Evolutionary conservation across 495 filamentous ascomycete genomes (phyloP).

Genomic region (Aspergillus conjunctus): DNA sequence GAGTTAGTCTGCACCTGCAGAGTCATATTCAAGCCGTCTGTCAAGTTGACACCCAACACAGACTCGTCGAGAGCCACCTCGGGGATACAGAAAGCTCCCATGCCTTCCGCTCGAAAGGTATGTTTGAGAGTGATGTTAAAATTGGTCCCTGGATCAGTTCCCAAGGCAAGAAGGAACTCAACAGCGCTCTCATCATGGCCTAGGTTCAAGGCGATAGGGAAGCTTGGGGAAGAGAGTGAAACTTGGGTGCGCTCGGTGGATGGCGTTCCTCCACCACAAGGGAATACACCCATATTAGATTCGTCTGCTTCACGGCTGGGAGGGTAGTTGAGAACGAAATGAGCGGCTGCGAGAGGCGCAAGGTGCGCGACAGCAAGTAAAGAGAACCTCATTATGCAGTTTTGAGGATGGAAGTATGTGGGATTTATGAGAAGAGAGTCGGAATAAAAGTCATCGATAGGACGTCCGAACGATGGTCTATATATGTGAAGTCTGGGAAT

Average conservation of each 20-base stretch:
- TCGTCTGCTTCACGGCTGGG: conserved; percentile 56
- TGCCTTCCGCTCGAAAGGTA: conserved; percentile 52
- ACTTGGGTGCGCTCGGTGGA: conserved; percentile 53
- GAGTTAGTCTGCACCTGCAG: conserved; percentile 62
- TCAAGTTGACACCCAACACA: conserved; percentile 34
- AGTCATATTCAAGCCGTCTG: conserved; percentile 61
- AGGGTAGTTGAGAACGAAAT: conserved; percentile 63
- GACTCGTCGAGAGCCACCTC: conserved; percentile 43
- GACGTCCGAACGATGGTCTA: background rate
- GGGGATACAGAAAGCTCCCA: conserved; percentile 59
- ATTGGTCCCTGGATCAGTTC: conserved; percentile 50
- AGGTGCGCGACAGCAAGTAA: conserved; percentile 35
- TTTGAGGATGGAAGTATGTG: background rate
- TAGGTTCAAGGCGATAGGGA: conserved; percentile 56
- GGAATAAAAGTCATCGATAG: background rate
- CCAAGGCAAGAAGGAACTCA: conserved; percentile 58
- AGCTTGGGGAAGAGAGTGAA: conserved; percentile 47
- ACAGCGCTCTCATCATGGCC: conserved; percentile 57
- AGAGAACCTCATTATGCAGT: conserved; percentile 29
- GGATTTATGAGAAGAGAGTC: conserved; percentile 1
- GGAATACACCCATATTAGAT: conserved; percentile 50
- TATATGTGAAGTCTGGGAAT: background rate
- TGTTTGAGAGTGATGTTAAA: conserved; percentile 58
- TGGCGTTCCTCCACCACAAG: conserved; percentile 59
- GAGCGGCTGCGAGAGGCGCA: conserved; percentile 51